A percentile compares a stretch with the other conserved stretches of the same genome.
Conservation (phyloP, 2,329 filamentous ascomycete species). For the Xylariaceae sp. region DNA sequence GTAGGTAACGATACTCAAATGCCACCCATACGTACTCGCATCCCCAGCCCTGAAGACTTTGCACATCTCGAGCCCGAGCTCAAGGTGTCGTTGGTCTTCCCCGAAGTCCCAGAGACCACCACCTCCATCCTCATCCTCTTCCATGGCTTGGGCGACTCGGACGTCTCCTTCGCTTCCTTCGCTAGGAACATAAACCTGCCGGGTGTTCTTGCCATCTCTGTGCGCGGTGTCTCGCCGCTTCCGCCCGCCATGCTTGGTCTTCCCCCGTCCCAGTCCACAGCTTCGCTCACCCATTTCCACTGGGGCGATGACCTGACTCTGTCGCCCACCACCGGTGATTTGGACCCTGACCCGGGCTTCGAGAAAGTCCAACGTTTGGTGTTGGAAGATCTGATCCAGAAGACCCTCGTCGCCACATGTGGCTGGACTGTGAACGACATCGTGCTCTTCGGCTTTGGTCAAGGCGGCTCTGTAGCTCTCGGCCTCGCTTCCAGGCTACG, state of each 20-base stretch:
- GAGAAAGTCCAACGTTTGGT: constrained; percentile 46
- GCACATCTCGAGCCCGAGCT: constrained; percentile 40
- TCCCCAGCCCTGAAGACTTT: constrained; percentile 53
- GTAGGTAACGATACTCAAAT: too few relatives aligned
- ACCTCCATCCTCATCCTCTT: constrained; percentile 78
- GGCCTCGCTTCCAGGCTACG: constrained; percentile 50
- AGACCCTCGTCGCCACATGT: constrained; percentile 51
- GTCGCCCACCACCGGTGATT: constrained; percentile 45
- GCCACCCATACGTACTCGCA: constrained; percentile 40
- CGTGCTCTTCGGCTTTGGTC: constrained; percentile 64
- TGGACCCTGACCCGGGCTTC: constrained; percentile 64
- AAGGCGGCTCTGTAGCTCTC: constrained; percentile 63
- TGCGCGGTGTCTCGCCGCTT: constrained; percentile 68
- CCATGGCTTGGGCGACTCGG: constrained; percentile 79
- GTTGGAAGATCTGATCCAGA: constrained; percentile 49
- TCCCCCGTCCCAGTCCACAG: constrained; percentile 19
- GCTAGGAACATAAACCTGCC: constrained; percentile 69
- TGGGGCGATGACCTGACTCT: constrained; percentile 67
- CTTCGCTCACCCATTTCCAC: constrained; percentile 46
- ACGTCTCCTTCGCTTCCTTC: constrained; percentile 66
- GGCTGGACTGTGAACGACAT: constrained; percentile 61
- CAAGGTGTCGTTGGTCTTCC: constrained; percentile 47
- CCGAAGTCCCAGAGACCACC: constrained; percentile 56
- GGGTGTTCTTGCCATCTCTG: constrained; percentile 71
- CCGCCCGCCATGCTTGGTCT: constrained; percentile 63